Evolutionary conservation across 805 yeast genomes (phyloP), one percentile per base, ranked within the genome.

Genomic region (Metschnikowia continentalis): DNA sequence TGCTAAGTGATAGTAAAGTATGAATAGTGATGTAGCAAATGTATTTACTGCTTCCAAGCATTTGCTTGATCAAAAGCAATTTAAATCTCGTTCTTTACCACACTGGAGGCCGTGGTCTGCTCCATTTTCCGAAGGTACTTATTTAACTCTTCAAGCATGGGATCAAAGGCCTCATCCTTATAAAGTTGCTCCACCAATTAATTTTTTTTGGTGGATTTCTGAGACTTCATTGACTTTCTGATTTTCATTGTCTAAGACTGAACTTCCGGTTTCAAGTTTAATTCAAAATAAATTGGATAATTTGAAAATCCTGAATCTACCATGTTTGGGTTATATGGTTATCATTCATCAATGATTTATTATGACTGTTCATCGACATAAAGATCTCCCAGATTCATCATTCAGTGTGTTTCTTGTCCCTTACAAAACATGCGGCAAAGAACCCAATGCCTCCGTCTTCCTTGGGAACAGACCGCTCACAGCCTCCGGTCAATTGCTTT

Each of bases 361-460:
- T 26, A 8, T 5, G 13, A 26, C 30, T 10, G 8, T 26, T 10
- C 30, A 26, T 26, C 4, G 30, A 26, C 11, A 26, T 26, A 8
- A 26, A 26, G 30, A 26, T 26, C 11, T 26, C 15, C 36, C 13
- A 11, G n/a, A 19, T 20, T 3, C 38, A 15, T 10, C 13, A 35
- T 5, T n/a, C 38, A 15, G 22, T 26, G 22, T 10, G 23, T 22
- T 30, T 11, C 35, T 26, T 17, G 14, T 49, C 52, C 23, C 60
- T 77, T 55, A 88, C 87, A 65, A 94, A 92, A 50, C 94, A 84
- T 1, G 91, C 98, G 0, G 97, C 98, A 69, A 94, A 94, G 65
- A 94, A 94, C 0, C 99, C 99, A 60, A 94, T 94, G n/a, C 99
- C 99, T 32, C 98, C 99, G 65, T 94, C 99, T 41, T 79, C 86